A percentile compares a stretch with the other conserved stretches of the same genome.
Evolutionary conservation across 2,329 filamentous ascomycete genomes (phyloP).

Genomic region (Calonectria honghensis): DNA sequence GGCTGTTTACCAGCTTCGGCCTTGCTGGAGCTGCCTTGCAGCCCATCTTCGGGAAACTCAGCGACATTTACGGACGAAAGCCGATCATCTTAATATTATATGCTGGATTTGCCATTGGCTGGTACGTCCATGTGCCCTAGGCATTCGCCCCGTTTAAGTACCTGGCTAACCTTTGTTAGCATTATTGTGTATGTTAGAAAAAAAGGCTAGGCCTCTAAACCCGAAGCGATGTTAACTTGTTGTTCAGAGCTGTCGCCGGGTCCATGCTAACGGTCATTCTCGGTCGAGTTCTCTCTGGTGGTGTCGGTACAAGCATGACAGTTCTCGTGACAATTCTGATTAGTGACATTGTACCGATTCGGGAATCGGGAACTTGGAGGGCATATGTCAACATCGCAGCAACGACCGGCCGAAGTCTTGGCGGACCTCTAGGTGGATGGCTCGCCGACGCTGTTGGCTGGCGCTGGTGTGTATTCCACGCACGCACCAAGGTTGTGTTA

Average conservation of each 20-base stretch:
- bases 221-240: background rate
- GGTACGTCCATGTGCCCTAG: background rate
- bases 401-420: slow-evolving; percentile 6
- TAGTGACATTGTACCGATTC: background rate
- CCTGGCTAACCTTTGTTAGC: background rate
- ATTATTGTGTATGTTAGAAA: slow-evolving; percentile 11
- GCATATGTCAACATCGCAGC: slow-evolving; percentile 11
- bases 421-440: slow-evolving; percentile 21
- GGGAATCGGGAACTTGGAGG: slow-evolving; percentile 4
- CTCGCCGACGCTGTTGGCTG: slow-evolving; percentile 22
- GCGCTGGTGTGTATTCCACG: slow-evolving; percentile 15
- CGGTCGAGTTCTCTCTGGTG: slow-evolving; percentile 14
- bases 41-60: slow-evolving; percentile 21
- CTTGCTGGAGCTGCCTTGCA: slow-evolving; percentile 26
- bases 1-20: slow-evolving; percentile 22
- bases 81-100: slow-evolving; percentile 21
- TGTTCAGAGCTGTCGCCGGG: background rate
- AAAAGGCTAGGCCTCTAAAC: background rate
- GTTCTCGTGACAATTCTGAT: slow-evolving; percentile 13
- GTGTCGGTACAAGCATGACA: slow-evolving; percentile 26
- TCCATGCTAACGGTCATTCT: slow-evolving; percentile 10
- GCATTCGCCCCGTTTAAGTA: no score
- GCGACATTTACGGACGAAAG: slow-evolving; percentile 27
- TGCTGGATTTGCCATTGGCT: slow-evolving; percentile 25
- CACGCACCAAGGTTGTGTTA: background rate